Evolutionary conservation across 192 early-diverging fungal species (phyloP).

Genomic region (Rhizophagus clarus): DNA sequence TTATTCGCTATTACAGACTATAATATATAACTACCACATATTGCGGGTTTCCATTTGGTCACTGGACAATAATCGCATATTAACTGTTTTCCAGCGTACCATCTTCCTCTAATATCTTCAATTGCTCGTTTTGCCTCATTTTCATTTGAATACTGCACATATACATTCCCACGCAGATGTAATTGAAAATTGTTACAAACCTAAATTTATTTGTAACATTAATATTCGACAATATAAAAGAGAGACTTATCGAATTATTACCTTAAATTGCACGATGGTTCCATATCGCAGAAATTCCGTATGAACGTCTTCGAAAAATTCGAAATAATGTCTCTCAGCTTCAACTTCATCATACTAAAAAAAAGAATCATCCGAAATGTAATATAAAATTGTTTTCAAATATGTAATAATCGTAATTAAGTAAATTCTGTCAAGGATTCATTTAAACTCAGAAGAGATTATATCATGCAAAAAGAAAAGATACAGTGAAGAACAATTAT

Average conservation of each 20-base stretch:
- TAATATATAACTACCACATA: slow-evolving; percentile 39
- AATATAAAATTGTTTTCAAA: not conserved
- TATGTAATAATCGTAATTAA: not conserved
- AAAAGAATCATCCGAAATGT: slow-evolving; percentile 7
- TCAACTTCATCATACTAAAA: slow-evolving; percentile 39
- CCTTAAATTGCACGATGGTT: slow-evolving; percentile 48
- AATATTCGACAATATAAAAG: not conserved
- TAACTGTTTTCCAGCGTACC: slow-evolving; percentile 46
- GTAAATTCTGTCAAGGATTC: slow-evolving; percentile 5
- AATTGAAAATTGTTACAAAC: slow-evolving; percentile 45
- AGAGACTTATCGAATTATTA: not conserved
- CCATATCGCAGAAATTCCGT: slow-evolving; percentile 41
- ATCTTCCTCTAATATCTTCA: slow-evolving; percentile 39
- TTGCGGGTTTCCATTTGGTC: slow-evolving; percentile 48
- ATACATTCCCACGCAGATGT: slow-evolving; percentile 51
- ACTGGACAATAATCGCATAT: slow-evolving; percentile 41
- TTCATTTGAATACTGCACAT: slow-evolving; percentile 49
- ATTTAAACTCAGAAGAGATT: not conserved
- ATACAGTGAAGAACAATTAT: not conserved
- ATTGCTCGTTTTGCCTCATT: slow-evolving; percentile 40
- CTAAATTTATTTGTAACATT: not conserved
- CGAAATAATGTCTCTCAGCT: slow-evolving; percentile 42
- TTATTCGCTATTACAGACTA: no score
- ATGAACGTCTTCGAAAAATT: slow-evolving; percentile 49
- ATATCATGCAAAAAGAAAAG: not conserved